Evolutionary conservation across 225 moss, liverwort and hornwort species (phyloP).

Genomic region (Ulota crispa): DNA sequence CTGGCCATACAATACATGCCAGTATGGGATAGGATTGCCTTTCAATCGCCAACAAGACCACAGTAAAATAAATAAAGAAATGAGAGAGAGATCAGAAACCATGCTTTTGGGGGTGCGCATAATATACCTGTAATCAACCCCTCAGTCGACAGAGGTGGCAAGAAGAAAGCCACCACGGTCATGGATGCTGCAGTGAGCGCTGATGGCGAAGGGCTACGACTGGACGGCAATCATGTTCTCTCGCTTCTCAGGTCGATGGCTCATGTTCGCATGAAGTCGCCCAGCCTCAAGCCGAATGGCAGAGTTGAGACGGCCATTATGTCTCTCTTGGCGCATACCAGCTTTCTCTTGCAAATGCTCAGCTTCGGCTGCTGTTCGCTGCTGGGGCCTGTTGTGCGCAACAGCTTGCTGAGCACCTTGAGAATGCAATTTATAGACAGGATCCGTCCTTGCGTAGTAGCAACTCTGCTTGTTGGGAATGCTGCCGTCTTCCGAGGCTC

Average conservation of each 20-base stretch:
- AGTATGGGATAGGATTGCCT: too few species aligned
- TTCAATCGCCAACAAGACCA: background rate
- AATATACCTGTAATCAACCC: background rate
- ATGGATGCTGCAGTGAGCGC: background rate
- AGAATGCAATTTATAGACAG: conserved; percentile 35
- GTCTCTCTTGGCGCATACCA: conserved; percentile 35
- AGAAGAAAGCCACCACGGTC: background rate
- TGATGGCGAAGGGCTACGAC: conserved; percentile 28
- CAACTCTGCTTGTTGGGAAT: conserved; percentile 37
- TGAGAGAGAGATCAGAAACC: background rate
- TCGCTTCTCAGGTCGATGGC: conserved; percentile 64
- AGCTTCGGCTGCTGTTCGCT: background rate
- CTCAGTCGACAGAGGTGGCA: background rate
- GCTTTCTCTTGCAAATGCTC: background rate
- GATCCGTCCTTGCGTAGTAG: conserved; percentile 23
- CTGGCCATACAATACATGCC: background rate
- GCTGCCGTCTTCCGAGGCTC: conserved; percentile 31
- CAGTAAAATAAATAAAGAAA: too few species aligned
- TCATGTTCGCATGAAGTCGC: conserved; percentile 71
- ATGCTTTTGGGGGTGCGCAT: too few species aligned
- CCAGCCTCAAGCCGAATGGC: conserved; percentile 71
- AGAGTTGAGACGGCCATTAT: conserved; percentile 44
- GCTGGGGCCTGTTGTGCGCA: background rate
- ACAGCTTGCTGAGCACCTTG: conserved; percentile 14
- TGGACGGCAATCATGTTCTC: conserved; percentile 66